Percentiles rank a stretch among this genome's conserved stretches.
Evolutionary conservation across 768 basidiomycete species (phyloP).

Genomic region (Lactarius vividus): DNA sequence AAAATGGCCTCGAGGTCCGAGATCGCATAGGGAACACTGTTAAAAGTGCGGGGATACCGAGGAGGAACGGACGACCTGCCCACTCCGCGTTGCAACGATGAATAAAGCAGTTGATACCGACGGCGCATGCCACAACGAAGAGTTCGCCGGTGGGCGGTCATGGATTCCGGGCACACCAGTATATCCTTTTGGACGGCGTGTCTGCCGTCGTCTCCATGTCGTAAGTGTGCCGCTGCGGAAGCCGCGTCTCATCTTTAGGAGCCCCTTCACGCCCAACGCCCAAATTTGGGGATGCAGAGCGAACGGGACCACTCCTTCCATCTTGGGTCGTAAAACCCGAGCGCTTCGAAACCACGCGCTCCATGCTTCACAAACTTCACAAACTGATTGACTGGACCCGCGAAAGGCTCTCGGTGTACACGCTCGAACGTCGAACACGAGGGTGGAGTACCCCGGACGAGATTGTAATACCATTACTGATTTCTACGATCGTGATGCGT

Average conservation of each 20-base stretch:
- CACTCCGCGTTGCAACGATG: background rate
- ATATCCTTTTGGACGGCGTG: background rate
- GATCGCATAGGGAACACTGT: background rate
- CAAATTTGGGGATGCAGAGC: background rate
- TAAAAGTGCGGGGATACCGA: slow-evolving; percentile 2
- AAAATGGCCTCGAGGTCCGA: background rate
- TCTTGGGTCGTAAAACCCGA: slow-evolving; percentile 1
- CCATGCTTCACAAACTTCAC: background rate
- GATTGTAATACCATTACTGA: background rate
- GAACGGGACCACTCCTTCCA: slow-evolving; percentile 14
- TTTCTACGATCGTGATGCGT: slow-evolving; percentile 3
- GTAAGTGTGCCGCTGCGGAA: background rate
- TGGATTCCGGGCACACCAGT: background rate
- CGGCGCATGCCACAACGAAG: background rate
- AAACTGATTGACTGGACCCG: background rate
- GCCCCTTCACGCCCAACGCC: background rate
- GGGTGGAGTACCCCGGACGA: background rate
- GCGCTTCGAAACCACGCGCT: slow-evolving; percentile 8
- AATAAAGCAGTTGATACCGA: background rate
- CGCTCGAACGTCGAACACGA: slow-evolving; percentile 12
- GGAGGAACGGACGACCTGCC: background rate
- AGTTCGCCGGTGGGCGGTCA: background rate
- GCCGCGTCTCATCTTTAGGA: background rate
- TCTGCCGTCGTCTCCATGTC: background rate
- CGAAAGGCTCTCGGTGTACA: background rate